Evolutionary conservation across 2,329 filamentous ascomycete genomes (phyloP).

Genomic region (Zymoseptoria crescenta): DNA sequence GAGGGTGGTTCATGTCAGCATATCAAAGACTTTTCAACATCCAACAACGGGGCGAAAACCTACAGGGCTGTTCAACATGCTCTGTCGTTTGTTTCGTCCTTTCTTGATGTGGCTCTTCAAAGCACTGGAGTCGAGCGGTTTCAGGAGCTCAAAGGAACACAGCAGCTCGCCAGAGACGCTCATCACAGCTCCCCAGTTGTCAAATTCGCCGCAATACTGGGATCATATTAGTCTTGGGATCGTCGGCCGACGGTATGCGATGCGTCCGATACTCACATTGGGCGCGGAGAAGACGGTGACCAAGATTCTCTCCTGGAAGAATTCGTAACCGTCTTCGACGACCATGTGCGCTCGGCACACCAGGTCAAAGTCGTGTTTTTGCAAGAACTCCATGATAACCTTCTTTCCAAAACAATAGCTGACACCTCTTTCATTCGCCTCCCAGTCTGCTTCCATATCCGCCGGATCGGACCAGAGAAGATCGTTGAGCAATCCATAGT

Average conservation of each 20-base stretch:
- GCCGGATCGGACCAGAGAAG: conserved; percentile 95
- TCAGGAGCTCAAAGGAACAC: conserved; percentile 94
- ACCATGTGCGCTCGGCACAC: conserved; percentile 99
- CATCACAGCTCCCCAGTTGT: conserved; percentile 99
- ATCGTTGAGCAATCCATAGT: conserved; percentile 92
- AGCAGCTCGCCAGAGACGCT: conserved; percentile 88
- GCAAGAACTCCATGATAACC: conserved; percentile 92
- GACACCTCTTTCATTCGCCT: conserved; percentile 91
- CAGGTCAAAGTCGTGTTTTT: conserved; percentile 91
- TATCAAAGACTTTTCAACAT: background rate
- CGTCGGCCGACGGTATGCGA: background rate
- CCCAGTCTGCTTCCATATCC: conserved; percentile 94
- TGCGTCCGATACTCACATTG: conserved; percentile 53
- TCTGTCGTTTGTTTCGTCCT: conserved; percentile 86
- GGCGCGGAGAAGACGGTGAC: conserved; percentile 97
- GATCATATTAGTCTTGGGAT: background rate
- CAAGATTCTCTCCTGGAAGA: conserved; percentile 89
- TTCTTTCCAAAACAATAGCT: conserved; percentile 99
- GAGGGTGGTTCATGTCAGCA: conserved; percentile 19
- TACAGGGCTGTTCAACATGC: conserved; percentile 93
- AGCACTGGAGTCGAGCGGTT: conserved; percentile 90
- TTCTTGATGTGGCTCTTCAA: conserved; percentile 99
- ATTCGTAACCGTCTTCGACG: conserved; percentile 97
- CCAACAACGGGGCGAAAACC: conserved; percentile 35
- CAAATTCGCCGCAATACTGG: conserved; percentile 86